These are phyloP conservation scores for Hamigera avellanea DNA, from an alignment of 495 filamentous ascomycete species.

Conservation along the genomic window DNA sequence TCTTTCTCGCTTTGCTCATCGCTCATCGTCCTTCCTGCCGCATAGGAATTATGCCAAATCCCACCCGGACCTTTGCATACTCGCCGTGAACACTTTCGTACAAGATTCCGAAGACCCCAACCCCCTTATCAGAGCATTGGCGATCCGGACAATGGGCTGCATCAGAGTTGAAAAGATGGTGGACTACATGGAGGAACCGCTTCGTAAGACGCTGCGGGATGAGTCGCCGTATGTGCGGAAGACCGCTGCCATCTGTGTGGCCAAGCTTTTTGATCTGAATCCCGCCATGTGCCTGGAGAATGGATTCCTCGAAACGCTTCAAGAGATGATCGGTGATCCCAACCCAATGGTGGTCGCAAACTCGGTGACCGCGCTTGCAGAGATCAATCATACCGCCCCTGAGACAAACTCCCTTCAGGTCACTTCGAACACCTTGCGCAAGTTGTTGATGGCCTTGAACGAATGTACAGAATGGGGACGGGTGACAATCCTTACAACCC, in stretches of 20 bases:
- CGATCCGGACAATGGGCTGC: slow-evolving; percentile 98
- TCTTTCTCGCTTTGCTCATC: neutral
- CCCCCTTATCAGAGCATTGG: slow-evolving; percentile 84
- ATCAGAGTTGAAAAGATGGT: slow-evolving; percentile 99
- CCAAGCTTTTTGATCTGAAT: slow-evolving; percentile 94
- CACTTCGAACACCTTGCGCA: slow-evolving; percentile 72
- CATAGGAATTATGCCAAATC: slow-evolving; percentile 98
- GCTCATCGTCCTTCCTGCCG: slow-evolving; percentile 5
- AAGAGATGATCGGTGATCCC: slow-evolving; percentile 93
- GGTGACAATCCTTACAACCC: slow-evolving; percentile 80
- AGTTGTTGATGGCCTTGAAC: slow-evolving; percentile 91
- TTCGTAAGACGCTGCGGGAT: slow-evolving; percentile 91
- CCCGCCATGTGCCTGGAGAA: slow-evolving; percentile 88
- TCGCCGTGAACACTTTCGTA: slow-evolving; percentile 98
- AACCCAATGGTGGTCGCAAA: slow-evolving; percentile 99
- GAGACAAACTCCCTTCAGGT: slow-evolving; percentile 81
- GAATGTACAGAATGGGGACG: slow-evolving; percentile 99
- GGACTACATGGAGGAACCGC: slow-evolving; percentile 98
- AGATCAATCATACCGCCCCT: slow-evolving; percentile 83
- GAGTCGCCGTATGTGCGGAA: slow-evolving; percentile 98
- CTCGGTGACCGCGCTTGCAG: slow-evolving; percentile 81
- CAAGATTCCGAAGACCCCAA: slow-evolving; percentile 99
- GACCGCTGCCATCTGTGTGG: slow-evolving; percentile 94
- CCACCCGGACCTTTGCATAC: slow-evolving; percentile 96
- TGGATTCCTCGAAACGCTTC: slow-evolving; percentile 88